Percentiles rank a stretch among this genome's conserved stretches.
phyloP scores from a whole-genome alignment of 2,329 filamentous ascomycete genomes.

The Apiospora saccharicola region DNA sequence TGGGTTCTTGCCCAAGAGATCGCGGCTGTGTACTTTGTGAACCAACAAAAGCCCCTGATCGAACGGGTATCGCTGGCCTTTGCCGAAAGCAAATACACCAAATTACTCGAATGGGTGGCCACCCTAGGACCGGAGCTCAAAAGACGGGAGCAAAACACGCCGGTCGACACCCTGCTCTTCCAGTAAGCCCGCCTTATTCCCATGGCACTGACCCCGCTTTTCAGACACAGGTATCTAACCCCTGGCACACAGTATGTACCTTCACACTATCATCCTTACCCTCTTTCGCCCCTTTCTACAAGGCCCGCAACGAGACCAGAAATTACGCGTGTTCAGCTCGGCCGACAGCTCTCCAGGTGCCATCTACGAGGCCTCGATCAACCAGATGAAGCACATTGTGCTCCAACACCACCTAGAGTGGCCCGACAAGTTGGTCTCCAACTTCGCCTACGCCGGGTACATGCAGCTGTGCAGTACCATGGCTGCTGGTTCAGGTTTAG shows the following conservation, averaged over 20 bases:
- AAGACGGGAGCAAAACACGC: background rate
- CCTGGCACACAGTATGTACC: background rate
- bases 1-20: slow-evolving; percentile 29
- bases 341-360: slow-evolving; percentile 6
- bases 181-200: background rate
- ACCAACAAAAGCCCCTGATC: background rate
- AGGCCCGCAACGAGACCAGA: background rate
- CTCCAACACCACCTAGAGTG: slow-evolving; percentile 1
- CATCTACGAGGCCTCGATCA: slow-evolving; percentile 8
- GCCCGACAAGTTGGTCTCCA: background rate
- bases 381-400: slow-evolving; percentile 10
- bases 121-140: background rate
- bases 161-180: background rate
- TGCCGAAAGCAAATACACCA: slow-evolving; percentile 31
- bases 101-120: slow-evolving; percentile 33
- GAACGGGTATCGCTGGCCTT: slow-evolving; percentile 26
- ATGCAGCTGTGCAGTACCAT: background rate
- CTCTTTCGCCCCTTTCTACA: slow-evolving; percentile 22
- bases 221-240: background rate
- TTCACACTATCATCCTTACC: background rate
- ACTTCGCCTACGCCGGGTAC: background rate
- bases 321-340: background rate
- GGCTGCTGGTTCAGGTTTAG: background rate
- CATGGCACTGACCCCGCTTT: no score
- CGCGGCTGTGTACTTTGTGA: slow-evolving; percentile 9